Base-by-base conservation (phyloP, 352 stramenopile genomes). In the Chrysophaeum taylorii region DNA sequence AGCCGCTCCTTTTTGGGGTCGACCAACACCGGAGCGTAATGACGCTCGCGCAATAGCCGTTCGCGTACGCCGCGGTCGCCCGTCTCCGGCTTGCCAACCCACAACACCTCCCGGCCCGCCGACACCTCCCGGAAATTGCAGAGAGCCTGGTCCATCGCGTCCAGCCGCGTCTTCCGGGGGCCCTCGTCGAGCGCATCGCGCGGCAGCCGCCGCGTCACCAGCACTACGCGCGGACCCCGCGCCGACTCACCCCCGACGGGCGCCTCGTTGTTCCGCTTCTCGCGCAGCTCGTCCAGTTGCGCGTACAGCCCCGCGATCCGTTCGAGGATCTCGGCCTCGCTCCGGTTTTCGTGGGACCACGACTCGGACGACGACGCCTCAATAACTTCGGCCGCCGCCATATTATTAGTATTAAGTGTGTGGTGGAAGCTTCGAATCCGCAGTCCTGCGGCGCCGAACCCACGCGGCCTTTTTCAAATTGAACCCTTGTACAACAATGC, bases 81-180 rank as follows among this genome's bases (percentile, higher is more conserved):
- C 2, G 5, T 63, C 27, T 31, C n/a, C 9, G 52, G 52, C 4
- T 7, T 36, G 2, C 57, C 57, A 36, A 66, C 57, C 57, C 57
- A 66, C 9, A 45, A 16, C 2, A 33, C 27, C 31, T 45, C 33
- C 1, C 35, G 31, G 9, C 57, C 33, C 48, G 16, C 2, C 1
- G 31, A 33, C 12, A 66, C 57, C 36, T 66, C 33, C 1, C 57
- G 31, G 27, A 66, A 66, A 36, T 66, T 66, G 1, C 5, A 27
- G 16, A 66, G 35, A 1, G 57, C 57, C 57, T 66, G 57, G 57
- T 66, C 35, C 57, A 66, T 66, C 57, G 57, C 31, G 33, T 66
- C 57, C 57, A 18, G 31, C 57, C 23, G 14, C 33, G 18, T 9
- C 33, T 16, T 14, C n/a, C 50, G 23, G 15, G 25, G 15, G 4